phyloP scores from a whole-genome alignment of 306 rosid genomes.

The Vicia faba region DNA sequence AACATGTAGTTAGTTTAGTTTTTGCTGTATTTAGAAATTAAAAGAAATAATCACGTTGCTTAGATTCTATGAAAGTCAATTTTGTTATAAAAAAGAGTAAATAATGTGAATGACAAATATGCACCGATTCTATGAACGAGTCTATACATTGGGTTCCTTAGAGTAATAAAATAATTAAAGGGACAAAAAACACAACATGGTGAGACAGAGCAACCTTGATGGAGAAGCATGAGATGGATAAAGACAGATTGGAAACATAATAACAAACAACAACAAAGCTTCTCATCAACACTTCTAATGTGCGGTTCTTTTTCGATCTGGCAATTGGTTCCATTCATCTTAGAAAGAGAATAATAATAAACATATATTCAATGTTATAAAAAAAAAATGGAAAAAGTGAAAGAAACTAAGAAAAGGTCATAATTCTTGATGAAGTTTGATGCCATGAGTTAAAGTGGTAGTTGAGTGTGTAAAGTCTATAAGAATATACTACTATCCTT shows the following conservation, averaged over 20 bases:
- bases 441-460: slow-evolving; percentile 48
- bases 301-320: slow-evolving; percentile 43
- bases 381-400: slow-evolving; percentile 28
- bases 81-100: background rate
- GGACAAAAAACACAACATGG: background rate
- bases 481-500: no score
- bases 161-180: slow-evolving; percentile 12
- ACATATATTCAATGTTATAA: background rate
- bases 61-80: slow-evolving; percentile 17
- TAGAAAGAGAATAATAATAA: slow-evolving; percentile 20
- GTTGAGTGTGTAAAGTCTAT: slow-evolving; percentile 41
- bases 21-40: background rate
- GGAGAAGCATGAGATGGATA: slow-evolving; percentile 34
- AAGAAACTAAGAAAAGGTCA: slow-evolving; percentile 21
- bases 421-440: slow-evolving; percentile 34
- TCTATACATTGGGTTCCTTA: slow-evolving; percentile 28
- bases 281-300: slow-evolving; percentile 33
- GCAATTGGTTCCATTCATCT: background rate
- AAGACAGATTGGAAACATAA: slow-evolving; percentile 45
- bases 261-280: slow-evolving; percentile 32
- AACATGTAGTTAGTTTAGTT: background rate
- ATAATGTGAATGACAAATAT: slow-evolving; percentile 13
- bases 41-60: slow-evolving; percentile 9
- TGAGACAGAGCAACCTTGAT: slow-evolving; percentile 37
- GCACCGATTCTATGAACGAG: slow-evolving; percentile 21